Percentiles rank a stretch among this genome's conserved stretches.
Conservation (phyloP, 2,329 filamentous ascomycete species). For the Trichoderma sp. region DNA sequence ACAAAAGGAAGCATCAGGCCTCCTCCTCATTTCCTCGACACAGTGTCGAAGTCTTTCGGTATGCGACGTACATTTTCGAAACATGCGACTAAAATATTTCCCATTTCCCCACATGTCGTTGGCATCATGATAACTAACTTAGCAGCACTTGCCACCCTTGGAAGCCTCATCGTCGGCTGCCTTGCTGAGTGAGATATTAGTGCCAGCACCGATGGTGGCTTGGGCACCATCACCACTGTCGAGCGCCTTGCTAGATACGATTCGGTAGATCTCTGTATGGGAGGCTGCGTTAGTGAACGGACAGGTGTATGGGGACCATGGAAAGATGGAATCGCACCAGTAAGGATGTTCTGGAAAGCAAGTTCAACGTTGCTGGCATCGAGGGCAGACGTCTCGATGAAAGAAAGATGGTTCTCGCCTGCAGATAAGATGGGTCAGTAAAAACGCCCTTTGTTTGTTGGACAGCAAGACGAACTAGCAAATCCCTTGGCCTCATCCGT, state of each 20-base stretch:
- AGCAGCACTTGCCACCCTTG: constrained; percentile 82
- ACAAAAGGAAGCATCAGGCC: constrained; percentile 35
- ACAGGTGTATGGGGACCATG: neutral
- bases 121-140: constrained; percentile 36
- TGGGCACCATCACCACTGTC: constrained; percentile 82
- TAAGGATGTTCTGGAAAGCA: constrained; percentile 99
- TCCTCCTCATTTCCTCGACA: constrained; percentile 34
- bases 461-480: constrained; percentile 64
- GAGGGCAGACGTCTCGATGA: constrained; percentile 98
- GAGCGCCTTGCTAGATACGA: constrained; percentile 95
- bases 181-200: constrained; percentile 84
- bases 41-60: constrained; percentile 31
- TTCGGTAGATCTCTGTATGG: constrained; percentile 89
- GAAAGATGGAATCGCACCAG: constrained; percentile 58
- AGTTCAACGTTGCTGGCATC: constrained; percentile 99
- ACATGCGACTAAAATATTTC: constrained; percentile 32
- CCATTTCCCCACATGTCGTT: constrained; percentile 32
- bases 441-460: neutral
- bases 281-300: constrained; percentile 15
- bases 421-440: constrained; percentile 22
- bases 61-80: constrained; percentile 34
- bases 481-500: constrained; percentile 98
- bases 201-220: constrained; percentile 74
- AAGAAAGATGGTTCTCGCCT: constrained; percentile 98
- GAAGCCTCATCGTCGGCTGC: constrained; percentile 70